Evolutionary conservation across 1,284 basidiomycete genomes (phyloP), one percentile per base, ranked within the genome.

Genomic region (Ganoderma multipileum): DNA sequence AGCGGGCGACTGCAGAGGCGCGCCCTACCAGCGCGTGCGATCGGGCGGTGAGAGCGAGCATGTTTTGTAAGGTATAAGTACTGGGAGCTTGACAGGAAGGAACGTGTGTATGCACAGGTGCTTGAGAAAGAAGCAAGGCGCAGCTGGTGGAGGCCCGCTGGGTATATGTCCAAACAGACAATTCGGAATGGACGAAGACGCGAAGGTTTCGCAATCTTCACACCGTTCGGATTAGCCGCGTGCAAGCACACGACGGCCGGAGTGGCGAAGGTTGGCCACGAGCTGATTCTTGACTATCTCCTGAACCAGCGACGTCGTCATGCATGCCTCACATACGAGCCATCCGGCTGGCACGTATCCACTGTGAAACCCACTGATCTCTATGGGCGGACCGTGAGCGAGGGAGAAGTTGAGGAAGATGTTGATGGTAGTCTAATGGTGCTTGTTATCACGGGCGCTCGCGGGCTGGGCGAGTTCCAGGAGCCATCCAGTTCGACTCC

Each of bases 1-100:
- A 78, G 28, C 79, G 75, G 30, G 72, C 63, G 39, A 66, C 64
- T 18, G 70, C 55, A 26, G 64, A 63, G 41, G 63, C 58, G 55
- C 70, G 66, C 58, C 42, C 70, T 55, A 64, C 44, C 16, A 72
- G 63, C 52, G 67, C 64, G 50, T 74, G 69, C 1, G 71, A 65
- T 61, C 71, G 58, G 2, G 57, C 30, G 28, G 36, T 71, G 50
- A 75, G 65, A 33, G 71, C 71, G 69, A 72, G 61, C 71, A 72
- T 72, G 44, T 63, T 67, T 57, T 50, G 18, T 11, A 8, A 9
- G 33, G 39, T 33, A 33, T 33, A n/a, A n/a, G n/a, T n/a, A 41
- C 39, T 57, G 36, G 50, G 28, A 30, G 12, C 47, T 50, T 26
- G 47, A 26, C 12, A 8, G 26, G 18, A 41, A 44, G 36, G 50